These are phyloP conservation scores for Sambucus nigra DNA, from an alignment of 129 eudicot species.

Conservation along the genomic window DNA sequence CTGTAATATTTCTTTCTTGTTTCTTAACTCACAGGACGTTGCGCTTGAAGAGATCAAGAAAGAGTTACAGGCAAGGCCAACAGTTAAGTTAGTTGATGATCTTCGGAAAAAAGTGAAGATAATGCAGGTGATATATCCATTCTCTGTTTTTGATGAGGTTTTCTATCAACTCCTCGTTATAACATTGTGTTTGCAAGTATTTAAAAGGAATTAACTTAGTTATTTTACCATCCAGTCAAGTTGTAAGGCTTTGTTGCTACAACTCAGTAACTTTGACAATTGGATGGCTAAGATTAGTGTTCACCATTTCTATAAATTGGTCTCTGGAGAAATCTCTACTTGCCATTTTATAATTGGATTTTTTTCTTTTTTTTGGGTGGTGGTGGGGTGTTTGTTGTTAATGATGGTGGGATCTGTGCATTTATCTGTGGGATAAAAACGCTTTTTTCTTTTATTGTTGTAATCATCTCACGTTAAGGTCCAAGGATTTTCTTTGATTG, in stretches of 20 bases:
- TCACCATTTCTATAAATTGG: no score
- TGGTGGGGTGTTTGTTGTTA: no score
- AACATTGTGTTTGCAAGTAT: background rate
- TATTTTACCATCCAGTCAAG: background rate
- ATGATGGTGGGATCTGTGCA: no score
- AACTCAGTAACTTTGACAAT: background rate
- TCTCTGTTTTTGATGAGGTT: background rate
- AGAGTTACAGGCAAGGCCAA: conserved; percentile 81
- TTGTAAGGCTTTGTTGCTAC: background rate
- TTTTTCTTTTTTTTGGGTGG: background rate
- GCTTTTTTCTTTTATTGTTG: no score
- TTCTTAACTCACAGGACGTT: conserved; percentile 50
- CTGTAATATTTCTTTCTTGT: background rate
- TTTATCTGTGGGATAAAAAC: no score
- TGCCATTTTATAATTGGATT: no score
- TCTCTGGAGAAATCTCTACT: no score
- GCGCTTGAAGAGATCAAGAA: conserved; percentile 70
- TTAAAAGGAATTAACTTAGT: background rate
- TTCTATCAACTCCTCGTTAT: background rate
- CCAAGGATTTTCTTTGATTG: no score
- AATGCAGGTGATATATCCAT: conserved; percentile 57
- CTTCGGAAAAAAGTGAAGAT: conserved; percentile 92
- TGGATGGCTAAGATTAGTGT: background rate
- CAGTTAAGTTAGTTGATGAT: conserved; percentile 75
- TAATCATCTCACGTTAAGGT: no score